Evolutionary conservation across 495 filamentous ascomycete genomes (phyloP), one percentile per base, ranked within the genome.

Genomic region (Talaromyces adpressus): DNA sequence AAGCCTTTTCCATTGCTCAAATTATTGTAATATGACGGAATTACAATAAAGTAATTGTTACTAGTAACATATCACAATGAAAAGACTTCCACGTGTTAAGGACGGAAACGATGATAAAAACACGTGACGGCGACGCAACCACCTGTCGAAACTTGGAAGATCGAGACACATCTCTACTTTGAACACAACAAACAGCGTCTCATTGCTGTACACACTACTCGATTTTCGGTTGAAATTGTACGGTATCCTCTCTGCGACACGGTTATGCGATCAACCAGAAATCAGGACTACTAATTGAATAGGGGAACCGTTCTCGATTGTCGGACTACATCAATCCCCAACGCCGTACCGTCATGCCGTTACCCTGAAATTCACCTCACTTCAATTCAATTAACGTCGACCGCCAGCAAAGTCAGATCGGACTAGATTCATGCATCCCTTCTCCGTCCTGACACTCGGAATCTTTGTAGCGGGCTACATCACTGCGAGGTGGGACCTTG

Each of bases 391-490:
- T 53, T 25, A 16, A 27, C 20, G 8, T 3, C 16, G 52, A 29
- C 27, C 52, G n/a, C 12, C 4, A 29, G 2, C 29, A 0, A 56
- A 14, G 16, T 14, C 36, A 32, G 7, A 61, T 18, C 39, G n/a
- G 4, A 39, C 29, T 32, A 30, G 69, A 82, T 91, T 86, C 81
- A 97, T 97, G 92, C 91, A 96, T 91, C 90, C 92, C 73, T 96
- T 97, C 79, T 96, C 92, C 68, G 79, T 91, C 73, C 83, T 96
- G 77, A 93, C 92, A 63, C 87, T 95, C 78, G 92, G 89, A 73
- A 96, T 99, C 82, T 99, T 99, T 79, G 87, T 98, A 82, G 93
- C 94, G 77, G 94, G 94, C 76, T 99, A 99, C 82, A 97, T 91
- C 73, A 97, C 95, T 77, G 94, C 94, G 70, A 88, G 95, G 81